Percentiles rank a stretch among this genome's conserved stretches.
phyloP scores from a whole-genome alignment of 2,329 filamentous ascomycete species.

The Trichophyton verrucosum region DNA sequence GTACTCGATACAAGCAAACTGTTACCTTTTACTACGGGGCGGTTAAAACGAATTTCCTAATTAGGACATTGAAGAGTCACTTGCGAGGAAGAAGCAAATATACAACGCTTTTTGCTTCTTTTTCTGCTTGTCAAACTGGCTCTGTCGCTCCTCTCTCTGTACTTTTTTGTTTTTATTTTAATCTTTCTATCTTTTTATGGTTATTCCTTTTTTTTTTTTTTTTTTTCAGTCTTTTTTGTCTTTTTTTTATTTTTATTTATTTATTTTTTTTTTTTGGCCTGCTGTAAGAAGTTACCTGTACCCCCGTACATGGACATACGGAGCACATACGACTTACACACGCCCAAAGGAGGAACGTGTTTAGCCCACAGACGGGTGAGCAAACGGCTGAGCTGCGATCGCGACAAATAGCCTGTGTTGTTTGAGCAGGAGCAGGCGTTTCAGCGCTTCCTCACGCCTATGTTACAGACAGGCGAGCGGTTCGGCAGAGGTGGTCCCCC shows the following conservation, averaged over 20 bases:
- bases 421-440: not conserved
- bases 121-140: not conserved
- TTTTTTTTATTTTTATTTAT: not conserved
- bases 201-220: not conserved
- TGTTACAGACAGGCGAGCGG: not conserved
- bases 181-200: not conserved
- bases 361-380: not conserved
- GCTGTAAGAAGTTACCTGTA: not conserved
- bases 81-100: not conserved
- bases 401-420: slow-evolving; percentile 1
- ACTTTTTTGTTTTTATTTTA: not conserved
- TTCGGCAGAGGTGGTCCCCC: too few species aligned
- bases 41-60: slow-evolving; percentile 2
- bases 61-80: not conserved
- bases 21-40: not conserved
- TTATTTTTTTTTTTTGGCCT: not conserved
- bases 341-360: not conserved
- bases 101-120: not conserved
- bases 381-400: not conserved
- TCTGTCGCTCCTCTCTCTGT: not conserved
- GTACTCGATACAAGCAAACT: not conserved
- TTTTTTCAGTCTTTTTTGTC: not conserved
- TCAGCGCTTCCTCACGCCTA: not conserved
- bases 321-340: not conserved
- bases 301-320: not conserved